These are phyloP conservation scores for Trichoderma virens DNA, from an alignment of 495 filamentous ascomycete species.

Conservation along the genomic window DNA sequence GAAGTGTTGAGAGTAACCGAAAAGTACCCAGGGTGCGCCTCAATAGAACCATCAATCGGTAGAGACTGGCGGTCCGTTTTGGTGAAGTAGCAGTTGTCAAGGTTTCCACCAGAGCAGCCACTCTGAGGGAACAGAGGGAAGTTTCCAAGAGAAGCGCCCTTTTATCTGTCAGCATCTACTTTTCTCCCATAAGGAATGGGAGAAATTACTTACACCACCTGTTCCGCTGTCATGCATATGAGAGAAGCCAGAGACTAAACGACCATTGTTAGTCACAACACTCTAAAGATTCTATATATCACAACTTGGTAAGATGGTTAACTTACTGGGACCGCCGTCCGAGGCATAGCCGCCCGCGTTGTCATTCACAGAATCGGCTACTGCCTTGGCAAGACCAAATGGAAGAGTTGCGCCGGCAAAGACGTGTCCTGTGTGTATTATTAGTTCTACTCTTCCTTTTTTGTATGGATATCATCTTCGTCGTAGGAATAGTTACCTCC, in stretches of 20 bases:
- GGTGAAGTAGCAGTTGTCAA: constrained; percentile 53
- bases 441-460: constrained; percentile 19
- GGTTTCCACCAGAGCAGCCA: constrained; percentile 55
- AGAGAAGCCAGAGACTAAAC: constrained; percentile 38
- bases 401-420: constrained; percentile 54
- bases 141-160: constrained; percentile 59
- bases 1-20: constrained; percentile 50
- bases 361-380: constrained; percentile 54
- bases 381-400: constrained; percentile 63
- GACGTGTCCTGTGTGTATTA: constrained; percentile 28
- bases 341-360: constrained; percentile 57
- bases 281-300: neutral
- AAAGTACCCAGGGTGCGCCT: constrained; percentile 64
- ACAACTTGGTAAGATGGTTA: neutral
- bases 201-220: constrained; percentile 37
- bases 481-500: constrained; percentile 35
- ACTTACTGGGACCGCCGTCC: constrained; percentile 1
- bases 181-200: constrained; percentile 12
- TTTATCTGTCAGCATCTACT: constrained; percentile 19
- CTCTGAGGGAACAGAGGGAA: constrained; percentile 67
- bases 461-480: too few species aligned
- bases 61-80: constrained; percentile 36
- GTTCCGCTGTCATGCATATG: constrained; percentile 64
- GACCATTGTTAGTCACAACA: neutral
- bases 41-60: constrained; percentile 43